Evolutionary conservation across 2,329 filamentous ascomycete genomes (phyloP), one percentile per base, ranked within the genome.

Genomic region (Xylariales sp.): DNA sequence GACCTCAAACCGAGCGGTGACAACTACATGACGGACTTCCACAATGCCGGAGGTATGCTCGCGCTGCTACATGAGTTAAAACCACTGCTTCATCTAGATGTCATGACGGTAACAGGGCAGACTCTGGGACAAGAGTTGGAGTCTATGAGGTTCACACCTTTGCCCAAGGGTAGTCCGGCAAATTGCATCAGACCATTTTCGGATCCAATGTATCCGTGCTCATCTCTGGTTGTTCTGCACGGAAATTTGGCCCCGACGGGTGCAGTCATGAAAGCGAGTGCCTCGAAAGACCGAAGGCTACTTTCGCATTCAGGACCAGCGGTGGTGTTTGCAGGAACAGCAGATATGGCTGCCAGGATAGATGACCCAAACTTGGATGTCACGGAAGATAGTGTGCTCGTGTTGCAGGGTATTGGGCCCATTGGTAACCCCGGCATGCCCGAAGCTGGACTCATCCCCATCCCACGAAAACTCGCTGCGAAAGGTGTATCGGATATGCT

Each of bases 361-460:
- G 74, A 78, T 43, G 64, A 66, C 31, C 67, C 69, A 0, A 53
- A 60, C 20, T 78, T 95, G 43, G 83, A 87, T 21, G 79, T 94
- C 1, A 58, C 58, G 0, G 49, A 60, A 0, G 61, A 73, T 29
- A 70, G 67, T 32, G 88, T 95, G 7, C 71, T 95, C 1, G 81
- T 96, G 4, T 81, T 96, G 19, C 82, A 89, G 48, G 90, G 89
- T 47, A 91, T 96, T 55, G 90, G 90, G 0, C 90, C 89, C 0
- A 87, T 93, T 40, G 89, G 89, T 15, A 88, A 88, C 2, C 90
- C 90, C 0, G 90, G 90, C 10, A 96, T 96, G 90, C 90, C 89
- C 1, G 90, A 96, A 62, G 88, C 93, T 42, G 74, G 74, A 0
- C 58, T 77, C 19, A 66, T 78, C 1, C 74, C 74, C 0, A 76